Conservation (phyloP, 768 basidiomycete species). For the Lactarius indigo region DNA sequence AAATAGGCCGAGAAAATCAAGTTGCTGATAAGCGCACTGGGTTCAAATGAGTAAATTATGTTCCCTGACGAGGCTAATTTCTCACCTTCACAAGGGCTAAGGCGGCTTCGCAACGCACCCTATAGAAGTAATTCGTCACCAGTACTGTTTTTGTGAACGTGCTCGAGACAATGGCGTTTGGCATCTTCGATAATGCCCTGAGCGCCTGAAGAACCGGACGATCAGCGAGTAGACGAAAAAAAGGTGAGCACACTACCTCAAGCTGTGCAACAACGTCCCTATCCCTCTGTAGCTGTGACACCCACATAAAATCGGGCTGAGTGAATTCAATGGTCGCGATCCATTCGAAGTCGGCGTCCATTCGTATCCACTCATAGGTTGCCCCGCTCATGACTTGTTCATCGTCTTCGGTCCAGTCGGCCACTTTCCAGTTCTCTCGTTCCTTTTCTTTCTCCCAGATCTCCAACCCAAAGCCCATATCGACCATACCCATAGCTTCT, state of each 20-base stretch:
- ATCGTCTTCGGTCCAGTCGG: constrained; percentile 97
- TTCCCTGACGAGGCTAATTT: constrained; percentile 17
- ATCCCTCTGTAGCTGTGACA: constrained; percentile 91
- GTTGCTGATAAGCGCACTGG: constrained; percentile 78
- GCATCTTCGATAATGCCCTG: constrained; percentile 74
- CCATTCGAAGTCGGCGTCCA: constrained; percentile 99
- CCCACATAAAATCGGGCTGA: constrained; percentile 99
- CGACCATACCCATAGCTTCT: constrained; percentile 90
- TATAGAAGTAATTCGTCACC: constrained; percentile 93
- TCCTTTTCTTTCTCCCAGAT: constrained; percentile 96
- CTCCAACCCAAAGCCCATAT: constrained; percentile 90
- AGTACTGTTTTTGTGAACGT: constrained; percentile 91
- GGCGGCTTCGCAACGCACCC: constrained; percentile 93
- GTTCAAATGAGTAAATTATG: constrained; percentile 18
- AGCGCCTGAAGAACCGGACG: constrained; percentile 63
- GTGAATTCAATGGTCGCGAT: constrained; percentile 89
- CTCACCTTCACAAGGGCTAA: constrained; percentile 76
- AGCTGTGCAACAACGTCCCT: constrained; percentile 96
- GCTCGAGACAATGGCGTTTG: constrained; percentile 82
- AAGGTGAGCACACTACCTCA: constrained; percentile 52
- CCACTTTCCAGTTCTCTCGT: constrained; percentile 92
- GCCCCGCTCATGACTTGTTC: constrained; percentile 91
- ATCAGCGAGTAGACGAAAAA: constrained; percentile 15
- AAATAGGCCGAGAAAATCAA: constrained; percentile 90
- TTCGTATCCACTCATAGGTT: constrained; percentile 98